These are phyloP conservation scores for Heritiera littoralis DNA, from an alignment of 345 rosid species.

Conservation along the genomic window DNA sequence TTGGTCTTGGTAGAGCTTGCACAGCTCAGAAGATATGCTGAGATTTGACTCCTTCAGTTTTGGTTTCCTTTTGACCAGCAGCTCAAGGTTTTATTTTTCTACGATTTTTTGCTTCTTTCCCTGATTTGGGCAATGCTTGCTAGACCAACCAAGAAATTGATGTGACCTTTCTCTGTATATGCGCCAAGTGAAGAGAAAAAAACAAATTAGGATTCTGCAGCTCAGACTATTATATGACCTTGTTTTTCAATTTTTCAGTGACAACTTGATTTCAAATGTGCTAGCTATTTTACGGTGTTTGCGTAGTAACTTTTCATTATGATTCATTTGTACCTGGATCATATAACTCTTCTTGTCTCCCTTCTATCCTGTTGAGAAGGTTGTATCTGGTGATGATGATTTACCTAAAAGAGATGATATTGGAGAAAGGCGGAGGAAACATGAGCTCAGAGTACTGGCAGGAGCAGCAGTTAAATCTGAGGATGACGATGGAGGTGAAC, in stretches of 20 bases:
- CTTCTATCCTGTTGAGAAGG: slow-evolving; percentile 37
- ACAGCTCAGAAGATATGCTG: background rate
- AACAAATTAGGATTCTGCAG: background rate
- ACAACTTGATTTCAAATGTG: background rate
- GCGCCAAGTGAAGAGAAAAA: background rate
- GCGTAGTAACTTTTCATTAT: background rate
- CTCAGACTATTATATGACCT: background rate
- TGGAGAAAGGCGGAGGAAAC: slow-evolving; percentile 90
- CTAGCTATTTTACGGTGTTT: background rate
- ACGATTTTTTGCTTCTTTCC: background rate
- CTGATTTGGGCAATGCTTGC: background rate
- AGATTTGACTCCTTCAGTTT: background rate
- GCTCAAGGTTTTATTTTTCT: background rate
- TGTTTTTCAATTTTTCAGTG: background rate
- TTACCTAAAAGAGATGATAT: slow-evolving; percentile 87
- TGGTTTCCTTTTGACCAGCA: background rate
- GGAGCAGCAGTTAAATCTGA: slow-evolving; percentile 71
- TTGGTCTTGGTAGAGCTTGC: background rate
- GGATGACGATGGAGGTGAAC: slow-evolving; percentile 50
- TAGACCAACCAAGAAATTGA: background rate
- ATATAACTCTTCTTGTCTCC: background rate
- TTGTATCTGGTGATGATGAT: slow-evolving; percentile 85
- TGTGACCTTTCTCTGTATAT: background rate
- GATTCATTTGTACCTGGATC: background rate
- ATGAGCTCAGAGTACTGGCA: slow-evolving; percentile 78